Evolutionary conservation across 2,329 filamentous ascomycete species (phyloP).

Genomic region (Colletotrichum sublineola): DNA sequence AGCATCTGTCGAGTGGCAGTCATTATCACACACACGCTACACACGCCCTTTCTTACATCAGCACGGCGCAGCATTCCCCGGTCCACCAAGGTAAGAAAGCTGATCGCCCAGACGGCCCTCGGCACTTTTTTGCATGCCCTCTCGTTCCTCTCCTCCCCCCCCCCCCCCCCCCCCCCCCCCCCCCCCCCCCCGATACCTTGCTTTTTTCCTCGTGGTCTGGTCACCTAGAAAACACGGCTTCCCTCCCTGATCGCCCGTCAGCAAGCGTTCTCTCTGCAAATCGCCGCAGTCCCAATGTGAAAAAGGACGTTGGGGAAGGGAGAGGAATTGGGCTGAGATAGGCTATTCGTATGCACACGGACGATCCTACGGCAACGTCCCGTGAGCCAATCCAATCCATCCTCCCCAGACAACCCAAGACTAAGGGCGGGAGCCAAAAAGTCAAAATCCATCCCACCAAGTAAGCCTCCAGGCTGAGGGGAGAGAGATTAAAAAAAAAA

Average conservation of each 20-base stretch:
- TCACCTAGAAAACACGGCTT: too few relatives aligned
- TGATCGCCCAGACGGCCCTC: not conserved
- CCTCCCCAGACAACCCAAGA: not conserved
- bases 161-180: too few relatives aligned
- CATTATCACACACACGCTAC: not conserved
- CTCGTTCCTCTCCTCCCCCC: too few relatives aligned
- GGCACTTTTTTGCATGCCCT: not conserved
- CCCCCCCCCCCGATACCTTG: not conserved
- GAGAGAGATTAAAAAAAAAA: not conserved
- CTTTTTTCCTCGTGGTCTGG: not conserved
- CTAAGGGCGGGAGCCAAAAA: not conserved
- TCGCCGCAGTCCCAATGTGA: not conserved
- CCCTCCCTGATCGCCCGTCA: not conserved
- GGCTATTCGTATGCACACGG: not conserved
- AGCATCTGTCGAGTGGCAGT: not conserved
- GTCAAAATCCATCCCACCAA: not conserved
- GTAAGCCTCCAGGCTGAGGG: not conserved
- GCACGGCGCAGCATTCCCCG: slow-evolving; percentile 14
- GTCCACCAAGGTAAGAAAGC: not conserved
- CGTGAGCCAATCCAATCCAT: not conserved
- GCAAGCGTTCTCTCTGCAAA: not conserved
- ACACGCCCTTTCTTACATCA: slow-evolving; percentile 3
- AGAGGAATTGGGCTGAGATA: not conserved
- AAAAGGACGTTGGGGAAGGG: not conserved
- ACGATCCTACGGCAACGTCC: not conserved